Evolutionary conservation across 495 filamentous ascomycete genomes (phyloP).

Genomic region (Podospora pseudoanserina): DNA sequence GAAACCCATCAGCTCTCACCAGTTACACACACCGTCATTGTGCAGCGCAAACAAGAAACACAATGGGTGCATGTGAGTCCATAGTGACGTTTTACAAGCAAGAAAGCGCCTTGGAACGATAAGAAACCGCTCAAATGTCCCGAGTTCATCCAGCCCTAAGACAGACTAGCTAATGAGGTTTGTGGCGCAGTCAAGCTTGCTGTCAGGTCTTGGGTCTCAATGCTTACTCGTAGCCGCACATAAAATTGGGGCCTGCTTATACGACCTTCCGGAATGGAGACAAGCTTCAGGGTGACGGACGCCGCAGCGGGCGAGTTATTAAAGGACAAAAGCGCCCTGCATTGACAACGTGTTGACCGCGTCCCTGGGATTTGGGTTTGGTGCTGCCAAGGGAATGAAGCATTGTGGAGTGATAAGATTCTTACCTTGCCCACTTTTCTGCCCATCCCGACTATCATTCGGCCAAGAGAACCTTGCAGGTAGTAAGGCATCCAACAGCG

Average conservation of each 20-base stretch:
- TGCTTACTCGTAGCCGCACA: not conserved
- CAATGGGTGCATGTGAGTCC: too few relatives aligned
- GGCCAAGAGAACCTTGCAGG: not conserved
- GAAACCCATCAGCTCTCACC: too few relatives aligned
- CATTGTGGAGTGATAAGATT: not conserved
- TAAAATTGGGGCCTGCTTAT: not conserved
- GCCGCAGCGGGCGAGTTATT: not conserved
- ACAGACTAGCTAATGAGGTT: not conserved
- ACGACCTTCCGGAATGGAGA: not conserved
- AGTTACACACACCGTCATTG: too few relatives aligned
- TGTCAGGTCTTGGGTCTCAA: not conserved
- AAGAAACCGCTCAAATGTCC: not conserved
- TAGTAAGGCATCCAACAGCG: not conserved
- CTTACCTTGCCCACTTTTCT: not conserved
- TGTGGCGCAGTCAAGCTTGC: not conserved
- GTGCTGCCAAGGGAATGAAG: not conserved
- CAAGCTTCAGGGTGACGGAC: not conserved
- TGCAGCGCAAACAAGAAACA: too few relatives aligned
- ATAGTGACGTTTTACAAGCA: not conserved
- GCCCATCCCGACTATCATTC: not conserved
- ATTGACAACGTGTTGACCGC: not conserved
- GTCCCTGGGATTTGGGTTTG: not conserved
- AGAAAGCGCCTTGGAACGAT: not conserved
- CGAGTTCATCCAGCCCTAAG: not conserved
- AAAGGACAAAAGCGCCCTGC: not conserved